phyloP scores from a whole-genome alignment of 305 asterid genomes.

The Solanum aculeatissimum region DNA sequence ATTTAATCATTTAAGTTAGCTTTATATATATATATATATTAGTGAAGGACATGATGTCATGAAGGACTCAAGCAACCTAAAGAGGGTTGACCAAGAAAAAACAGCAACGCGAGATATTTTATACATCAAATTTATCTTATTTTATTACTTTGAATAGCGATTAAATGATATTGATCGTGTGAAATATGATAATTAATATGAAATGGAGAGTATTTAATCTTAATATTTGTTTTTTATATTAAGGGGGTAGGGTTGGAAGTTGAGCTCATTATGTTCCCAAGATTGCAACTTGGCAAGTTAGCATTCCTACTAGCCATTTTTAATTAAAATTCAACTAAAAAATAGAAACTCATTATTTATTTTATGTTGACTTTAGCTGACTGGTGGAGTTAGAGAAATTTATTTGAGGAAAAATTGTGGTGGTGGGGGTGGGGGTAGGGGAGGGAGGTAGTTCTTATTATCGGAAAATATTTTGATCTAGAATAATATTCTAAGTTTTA shows the following conservation, averaged over 20 bases:
- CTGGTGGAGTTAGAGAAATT: neutral
- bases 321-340: neutral
- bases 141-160: neutral
- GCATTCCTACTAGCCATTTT: neutral
- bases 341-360: neutral
- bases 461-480: too few relatives aligned
- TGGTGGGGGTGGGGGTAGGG: neutral
- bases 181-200: too few relatives aligned
- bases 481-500: neutral
- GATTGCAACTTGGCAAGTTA: neutral
- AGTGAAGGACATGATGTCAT: neutral
- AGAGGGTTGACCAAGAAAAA: neutral
- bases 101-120: neutral
- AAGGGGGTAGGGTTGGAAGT: neutral
- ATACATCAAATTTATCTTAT: neutral
- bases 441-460: neutral
- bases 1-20: neutral
- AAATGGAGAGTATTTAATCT: too few relatives aligned
- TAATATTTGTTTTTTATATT: neutral
- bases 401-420: neutral
- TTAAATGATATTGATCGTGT: neutral
- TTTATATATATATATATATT: neutral
- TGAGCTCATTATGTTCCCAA: neutral
- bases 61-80: neutral
- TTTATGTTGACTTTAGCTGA: neutral